Base-by-base conservation (phyloP, 805 yeast genomes). In the Saccharomycopsis capsularis region DNA sequence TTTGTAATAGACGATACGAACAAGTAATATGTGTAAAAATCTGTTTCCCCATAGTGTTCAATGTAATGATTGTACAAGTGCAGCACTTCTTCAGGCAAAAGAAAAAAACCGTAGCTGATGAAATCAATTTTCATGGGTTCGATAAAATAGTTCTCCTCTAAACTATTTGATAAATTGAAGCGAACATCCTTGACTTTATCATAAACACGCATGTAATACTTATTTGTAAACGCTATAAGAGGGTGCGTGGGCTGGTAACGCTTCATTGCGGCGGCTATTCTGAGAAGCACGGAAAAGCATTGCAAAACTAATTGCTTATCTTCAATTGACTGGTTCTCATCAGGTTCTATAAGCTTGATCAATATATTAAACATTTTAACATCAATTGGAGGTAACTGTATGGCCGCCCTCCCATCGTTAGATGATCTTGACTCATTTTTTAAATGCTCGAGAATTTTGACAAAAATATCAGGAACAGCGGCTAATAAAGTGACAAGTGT, bases 251-350 rank as follows among this genome's bases (percentile, higher is more conserved):
- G 47, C 13, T 37, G n/a, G n/a, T 3, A 22, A 25, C 36, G 22
- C 11, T 3, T 11, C n/a, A 44, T 16, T 4, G 35, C 11, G 25
- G 19, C 22, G 16, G 47, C 32, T 36, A 37, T 18, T 9, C 35
- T 7, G 6, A 37, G 18, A 7, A 44, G n/a, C 6, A 29, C 18
- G 27, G 32, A 15, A 36, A 36, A 32, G n/a, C 32, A 22, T 19
- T 36, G 35, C 3, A 44, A 16, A 22, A 44, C 25, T 9, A 44
- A 27, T n/a, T 36, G 22, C 22, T 44, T 29, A n/a, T 38, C 43
- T 7, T 40, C 11, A 4, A 23, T 13, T 5, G 32, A 23, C 18
- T 9, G 19, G 15, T 9, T 6, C 6, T 34, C 18, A 32, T 16
- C 24, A 3, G 37, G 25, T 5, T 46, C 46, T 13, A 23, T 32